Base-by-base conservation (phyloP, 495 filamentous ascomycete genomes). In the Massariosphaeria phaeospora region DNA sequence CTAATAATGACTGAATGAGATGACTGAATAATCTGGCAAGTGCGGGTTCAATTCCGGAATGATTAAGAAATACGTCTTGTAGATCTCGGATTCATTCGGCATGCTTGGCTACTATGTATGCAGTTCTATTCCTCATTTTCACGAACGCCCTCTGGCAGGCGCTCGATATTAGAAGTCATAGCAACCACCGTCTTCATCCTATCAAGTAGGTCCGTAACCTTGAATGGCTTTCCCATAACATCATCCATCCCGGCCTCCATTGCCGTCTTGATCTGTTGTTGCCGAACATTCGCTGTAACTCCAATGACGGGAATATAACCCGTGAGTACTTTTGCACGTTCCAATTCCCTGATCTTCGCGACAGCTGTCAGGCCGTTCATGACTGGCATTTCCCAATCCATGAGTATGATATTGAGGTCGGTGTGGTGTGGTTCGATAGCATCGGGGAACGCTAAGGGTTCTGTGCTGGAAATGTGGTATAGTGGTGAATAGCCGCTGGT, bases 301-400 rank as follows among this genome's bases (percentile, higher is more conserved):
- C 56, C 69, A 24, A 71, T 52, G 17, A 69, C 60, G 3, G 62
- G 53, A 0, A 61, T 38, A 49, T 55, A 48, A 1, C 45, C 50
- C n/a, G 33, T 57, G n/a, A 67, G 24, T 21, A 45, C 52, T 20
- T 61, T 49, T n/a, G 55, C 38, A 1, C 21, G 8, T 35, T 66
- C 52, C 30, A 66, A 35, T 17, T 61, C 50, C 5, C 69, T 50
- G 9, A 71, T 68, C 47, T 52, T 39, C 1, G 25, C 34, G 2
- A 61, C 57, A 5, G 55, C 55, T 0, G 63, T 52, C 9, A 66
- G 59, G 31, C 69, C 69, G 47, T 68, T 55, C 59, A 69, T 64
- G 15, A 68, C 52, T 1, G 69, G 69, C 69, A 71, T 71, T 39
- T 71, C 64, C 54, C 55, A 50, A 40, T 71, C 69, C 67, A 71